Percentiles rank a stretch among this genome's conserved stretches.
These are phyloP conservation scores for Microstroma glucosiphilum DNA, from an alignment of 1,284 basidiomycete genomes.

Conservation along the genomic window DNA sequence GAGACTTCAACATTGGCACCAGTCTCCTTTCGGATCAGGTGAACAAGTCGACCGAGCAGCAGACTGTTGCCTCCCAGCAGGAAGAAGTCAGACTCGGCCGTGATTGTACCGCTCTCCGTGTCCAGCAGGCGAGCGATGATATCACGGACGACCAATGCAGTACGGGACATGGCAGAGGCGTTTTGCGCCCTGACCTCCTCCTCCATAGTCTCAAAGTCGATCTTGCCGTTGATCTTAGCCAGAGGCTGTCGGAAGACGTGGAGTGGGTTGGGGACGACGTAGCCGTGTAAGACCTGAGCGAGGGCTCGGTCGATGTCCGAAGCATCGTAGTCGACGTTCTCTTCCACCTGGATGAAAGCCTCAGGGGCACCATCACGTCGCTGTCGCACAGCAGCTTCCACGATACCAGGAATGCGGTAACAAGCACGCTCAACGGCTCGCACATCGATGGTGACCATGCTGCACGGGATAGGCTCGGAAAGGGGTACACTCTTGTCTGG, in stretches of 20 bases:
- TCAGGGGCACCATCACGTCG: slow-evolving; percentile 48
- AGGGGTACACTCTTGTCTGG: slow-evolving; percentile 47
- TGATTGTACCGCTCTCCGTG: slow-evolving; percentile 49
- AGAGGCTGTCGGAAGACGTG: slow-evolving; percentile 50
- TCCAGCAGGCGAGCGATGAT: slow-evolving; percentile 49
- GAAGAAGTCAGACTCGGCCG: slow-evolving; percentile 51
- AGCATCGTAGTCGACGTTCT: slow-evolving; percentile 49
- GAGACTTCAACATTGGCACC: slow-evolving; percentile 48
- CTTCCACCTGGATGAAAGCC: slow-evolving; percentile 50
- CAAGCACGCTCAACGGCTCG: slow-evolving; percentile 49
- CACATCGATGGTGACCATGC: slow-evolving; percentile 45
- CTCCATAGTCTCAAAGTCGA: slow-evolving; percentile 50
- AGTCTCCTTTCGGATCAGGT: slow-evolving; percentile 49
- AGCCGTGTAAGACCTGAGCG: slow-evolving; percentile 49
- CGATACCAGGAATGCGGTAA: slow-evolving; percentile 49
- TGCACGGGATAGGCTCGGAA: slow-evolving; percentile 48
- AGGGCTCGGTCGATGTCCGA: slow-evolving; percentile 49
- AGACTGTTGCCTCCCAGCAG: slow-evolving; percentile 49
- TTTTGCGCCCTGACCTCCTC: slow-evolving; percentile 49
- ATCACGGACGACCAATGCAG: slow-evolving; percentile 45
- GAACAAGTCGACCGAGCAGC: slow-evolving; percentile 46
- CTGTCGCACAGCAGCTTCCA: slow-evolving; percentile 48
- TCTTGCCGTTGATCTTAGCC: slow-evolving; percentile 45
- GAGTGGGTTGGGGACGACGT: slow-evolving; percentile 50
- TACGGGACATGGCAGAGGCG: slow-evolving; percentile 47